phyloP scores from a whole-genome alignment of 108 stramenopile genomes.

The Epithemia pelagica region DNA sequence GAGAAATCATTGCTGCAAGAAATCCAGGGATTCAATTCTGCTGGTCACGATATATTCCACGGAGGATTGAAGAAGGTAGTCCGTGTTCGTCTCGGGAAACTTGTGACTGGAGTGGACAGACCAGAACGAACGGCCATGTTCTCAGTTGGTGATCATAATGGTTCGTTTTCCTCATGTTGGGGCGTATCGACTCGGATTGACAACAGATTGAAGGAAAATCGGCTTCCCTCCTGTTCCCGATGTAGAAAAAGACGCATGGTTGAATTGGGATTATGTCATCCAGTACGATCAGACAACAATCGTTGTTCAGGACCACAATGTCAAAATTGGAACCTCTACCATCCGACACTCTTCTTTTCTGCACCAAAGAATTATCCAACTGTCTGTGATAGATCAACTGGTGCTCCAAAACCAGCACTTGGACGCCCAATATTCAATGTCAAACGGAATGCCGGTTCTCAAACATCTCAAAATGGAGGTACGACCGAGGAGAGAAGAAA shows the following conservation, averaged over 20 bases:
- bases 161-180: neutral
- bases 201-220: neutral
- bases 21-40: neutral
- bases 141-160: neutral
- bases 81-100: neutral
- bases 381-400: too few species aligned
- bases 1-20: neutral
- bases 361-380: neutral
- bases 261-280: too few species aligned
- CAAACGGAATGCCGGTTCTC: too few species aligned
- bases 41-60: neutral
- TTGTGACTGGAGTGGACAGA: neutral
- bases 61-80: neutral
- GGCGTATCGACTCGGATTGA: neutral
- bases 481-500: neutral
- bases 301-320: neutral
- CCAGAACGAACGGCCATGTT: neutral
- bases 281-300: neutral
- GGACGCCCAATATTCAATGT: too few species aligned
- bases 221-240: neutral
- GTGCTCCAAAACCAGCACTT: too few species aligned
- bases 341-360: neutral
- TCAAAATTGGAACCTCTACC: neutral
- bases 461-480: neutral
- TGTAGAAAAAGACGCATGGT: neutral